These are phyloP conservation scores for slime mould (Dictyostelium discoideum) DNA, from an alignment of 78 protist genomes.

Conservation along the genomic window DNA sequence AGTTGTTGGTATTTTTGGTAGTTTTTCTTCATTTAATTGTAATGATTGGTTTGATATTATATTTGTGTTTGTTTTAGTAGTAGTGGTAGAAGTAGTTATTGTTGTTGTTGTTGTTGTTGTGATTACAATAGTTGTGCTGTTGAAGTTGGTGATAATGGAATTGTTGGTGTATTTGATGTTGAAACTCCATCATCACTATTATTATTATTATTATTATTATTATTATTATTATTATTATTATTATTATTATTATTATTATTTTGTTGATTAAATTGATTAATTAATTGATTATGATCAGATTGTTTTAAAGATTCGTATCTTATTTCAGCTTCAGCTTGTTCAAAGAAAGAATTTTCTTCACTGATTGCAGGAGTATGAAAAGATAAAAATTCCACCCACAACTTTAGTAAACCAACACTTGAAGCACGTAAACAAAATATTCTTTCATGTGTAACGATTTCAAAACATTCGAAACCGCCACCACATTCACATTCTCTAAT, in stretches of 20 bases:
- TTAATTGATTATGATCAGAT: slow-evolving; percentile 11
- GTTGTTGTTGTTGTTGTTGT: no score
- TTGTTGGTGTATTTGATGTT: no score
- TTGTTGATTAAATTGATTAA: not conserved
- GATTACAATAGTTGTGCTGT: no score
- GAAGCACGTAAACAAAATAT: slow-evolving; percentile 56
- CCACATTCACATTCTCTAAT: slow-evolving; percentile 63
- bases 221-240: not conserved
- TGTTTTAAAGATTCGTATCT: slow-evolving; percentile 22
- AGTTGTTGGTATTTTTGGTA: no score
- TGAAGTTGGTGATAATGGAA: no score
- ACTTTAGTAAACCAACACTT: not conserved
- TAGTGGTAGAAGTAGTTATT: no score
- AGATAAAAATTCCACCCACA: slow-evolving; percentile 71
- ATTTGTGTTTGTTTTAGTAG: no score
- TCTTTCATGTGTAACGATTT: slow-evolving; percentile 53
- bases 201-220: not conserved
- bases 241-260: not conserved
- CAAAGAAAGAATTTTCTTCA: slow-evolving; percentile 52
- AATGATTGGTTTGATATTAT: no score
- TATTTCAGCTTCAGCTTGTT: slow-evolving; percentile 46
- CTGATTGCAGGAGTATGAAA: slow-evolving; percentile 47
- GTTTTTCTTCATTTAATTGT: no score
- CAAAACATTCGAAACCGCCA: slow-evolving; percentile 53
- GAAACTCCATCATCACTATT: not conserved